Percentiles rank a stretch among this genome's conserved stretches.
Evolutionary conservation across 1,139 yeast genomes (phyloP).

Genomic region (Geotrichum reessii): DNA sequence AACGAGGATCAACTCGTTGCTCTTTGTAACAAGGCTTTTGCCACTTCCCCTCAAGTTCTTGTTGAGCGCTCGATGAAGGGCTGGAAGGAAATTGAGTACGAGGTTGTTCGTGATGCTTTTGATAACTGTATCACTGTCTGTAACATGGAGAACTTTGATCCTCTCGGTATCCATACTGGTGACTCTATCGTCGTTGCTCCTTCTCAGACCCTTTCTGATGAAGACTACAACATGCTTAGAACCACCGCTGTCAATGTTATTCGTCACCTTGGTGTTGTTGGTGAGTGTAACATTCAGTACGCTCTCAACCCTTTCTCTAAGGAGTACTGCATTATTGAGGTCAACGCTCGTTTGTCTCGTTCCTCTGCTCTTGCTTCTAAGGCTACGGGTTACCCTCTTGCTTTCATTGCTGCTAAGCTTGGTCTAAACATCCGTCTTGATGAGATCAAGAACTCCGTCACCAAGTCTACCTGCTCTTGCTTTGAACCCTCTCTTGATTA

Average conservation of each 20-base stretch:
- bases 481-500: constrained; percentile 97
- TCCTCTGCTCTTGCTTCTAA: constrained; percentile 97
- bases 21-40: constrained; percentile 86
- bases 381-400: constrained; percentile 98
- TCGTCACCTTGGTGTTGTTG: constrained; percentile 96
- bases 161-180: constrained; percentile 97
- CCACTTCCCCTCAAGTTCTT: constrained; percentile 91
- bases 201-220: constrained; percentile 93
- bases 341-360: constrained; percentile 93
- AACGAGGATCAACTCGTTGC: constrained; percentile 77
- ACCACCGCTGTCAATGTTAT: constrained; percentile 95
- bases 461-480: constrained; percentile 91
- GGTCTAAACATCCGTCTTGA: constrained; percentile 89
- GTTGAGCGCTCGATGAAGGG: constrained; percentile 97
- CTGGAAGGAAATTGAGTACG: constrained; percentile 98
- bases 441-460: constrained; percentile 90
- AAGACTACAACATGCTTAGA: constrained; percentile 96
- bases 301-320: constrained; percentile 85
- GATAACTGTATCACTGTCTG: constrained; percentile 98
- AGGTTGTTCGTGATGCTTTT: constrained; percentile 94
- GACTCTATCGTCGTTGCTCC: constrained; percentile 99
- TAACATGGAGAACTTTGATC: constrained; percentile 98
- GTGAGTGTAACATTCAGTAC: constrained; percentile 98
- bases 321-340: constrained; percentile 95
- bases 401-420: constrained; percentile 96